Conservation (phyloP, 148 eudicot species). For the Camellia lanceoleosa region DNA sequence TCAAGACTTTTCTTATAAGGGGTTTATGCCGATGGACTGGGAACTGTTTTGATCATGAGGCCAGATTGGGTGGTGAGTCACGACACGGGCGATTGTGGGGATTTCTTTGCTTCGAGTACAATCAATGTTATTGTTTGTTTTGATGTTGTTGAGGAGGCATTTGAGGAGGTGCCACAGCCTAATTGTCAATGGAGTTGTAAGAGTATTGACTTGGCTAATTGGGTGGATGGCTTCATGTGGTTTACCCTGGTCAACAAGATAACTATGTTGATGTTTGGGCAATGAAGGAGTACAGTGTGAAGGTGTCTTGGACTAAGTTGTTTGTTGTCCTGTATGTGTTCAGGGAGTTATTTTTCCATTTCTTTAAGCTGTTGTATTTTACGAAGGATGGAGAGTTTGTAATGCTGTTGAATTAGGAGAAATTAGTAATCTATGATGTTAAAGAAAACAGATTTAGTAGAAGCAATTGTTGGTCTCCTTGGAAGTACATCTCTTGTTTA, state of each 20-base stretch:
- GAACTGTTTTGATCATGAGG: background rate
- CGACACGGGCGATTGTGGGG: background rate
- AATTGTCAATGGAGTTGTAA: background rate
- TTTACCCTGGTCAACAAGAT: background rate
- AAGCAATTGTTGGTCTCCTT: background rate
- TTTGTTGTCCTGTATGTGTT: background rate
- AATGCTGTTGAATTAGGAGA: background rate
- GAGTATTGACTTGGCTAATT: background rate
- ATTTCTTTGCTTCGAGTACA: background rate
- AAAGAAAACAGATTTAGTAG: background rate
- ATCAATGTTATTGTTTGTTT: background rate
- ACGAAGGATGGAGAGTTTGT: background rate
- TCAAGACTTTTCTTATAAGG: background rate
- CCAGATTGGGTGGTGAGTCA: constrained; percentile 6
- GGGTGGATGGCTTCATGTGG: background rate
- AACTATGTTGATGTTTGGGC: constrained; percentile 7
- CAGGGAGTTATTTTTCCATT: background rate
- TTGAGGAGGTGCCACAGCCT: background rate
- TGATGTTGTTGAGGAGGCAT: constrained; percentile 10
- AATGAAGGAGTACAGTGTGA: constrained; percentile 6
- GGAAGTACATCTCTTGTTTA: no score
- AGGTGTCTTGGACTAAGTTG: constrained; percentile 8
- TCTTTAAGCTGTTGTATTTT: background rate
- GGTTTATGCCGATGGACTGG: background rate
- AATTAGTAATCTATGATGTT: background rate